Evolutionary conservation across 306 rosid genomes (phyloP).

Genomic region (Cicer cuneatum): DNA sequence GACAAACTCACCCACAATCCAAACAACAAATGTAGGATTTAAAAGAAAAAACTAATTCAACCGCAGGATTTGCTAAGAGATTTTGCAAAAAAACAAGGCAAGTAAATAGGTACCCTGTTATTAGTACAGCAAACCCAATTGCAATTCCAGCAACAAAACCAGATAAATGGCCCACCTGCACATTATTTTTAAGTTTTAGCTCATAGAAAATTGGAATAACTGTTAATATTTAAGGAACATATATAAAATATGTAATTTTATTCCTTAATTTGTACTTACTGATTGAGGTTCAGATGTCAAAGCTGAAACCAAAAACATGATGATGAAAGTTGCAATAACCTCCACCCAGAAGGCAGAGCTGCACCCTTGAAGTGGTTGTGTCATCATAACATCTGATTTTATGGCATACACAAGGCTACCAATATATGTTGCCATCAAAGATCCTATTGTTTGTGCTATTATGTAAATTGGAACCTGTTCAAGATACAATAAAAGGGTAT

Average conservation of each 20-base stretch:
- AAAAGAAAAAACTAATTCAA: too few species aligned
- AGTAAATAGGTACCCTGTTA: slow-evolving; percentile 66
- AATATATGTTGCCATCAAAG: slow-evolving; percentile 64
- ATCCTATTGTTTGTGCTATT: slow-evolving; percentile 72
- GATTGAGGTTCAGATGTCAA: slow-evolving; percentile 61
- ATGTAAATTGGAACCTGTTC: slow-evolving; percentile 71
- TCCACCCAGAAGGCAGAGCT: slow-evolving; percentile 82
- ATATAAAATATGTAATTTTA: not conserved
- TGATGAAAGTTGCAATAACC: slow-evolving; percentile 75
- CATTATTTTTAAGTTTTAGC: slow-evolving; percentile 13
- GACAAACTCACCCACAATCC: too few species aligned
- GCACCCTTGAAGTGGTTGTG: slow-evolving; percentile 62
- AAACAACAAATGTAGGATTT: too few species aligned
- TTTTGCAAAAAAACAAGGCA: not conserved
- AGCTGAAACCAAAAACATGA: slow-evolving; percentile 76
- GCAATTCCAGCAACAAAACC: slow-evolving; percentile 82
- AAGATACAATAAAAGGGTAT: slow-evolving; percentile 19
- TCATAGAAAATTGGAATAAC: not conserved
- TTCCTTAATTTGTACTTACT: slow-evolving; percentile 56
- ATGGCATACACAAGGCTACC: slow-evolving; percentile 68
- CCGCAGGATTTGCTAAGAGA: too few species aligned
- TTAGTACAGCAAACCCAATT: slow-evolving; percentile 73
- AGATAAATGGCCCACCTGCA: slow-evolving; percentile 74
- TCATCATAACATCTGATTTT: slow-evolving; percentile 63
- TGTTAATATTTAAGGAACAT: not conserved